These are phyloP conservation scores for Crotalaria pallida DNA, from an alignment of 306 rosid species.

Conservation along the genomic window DNA sequence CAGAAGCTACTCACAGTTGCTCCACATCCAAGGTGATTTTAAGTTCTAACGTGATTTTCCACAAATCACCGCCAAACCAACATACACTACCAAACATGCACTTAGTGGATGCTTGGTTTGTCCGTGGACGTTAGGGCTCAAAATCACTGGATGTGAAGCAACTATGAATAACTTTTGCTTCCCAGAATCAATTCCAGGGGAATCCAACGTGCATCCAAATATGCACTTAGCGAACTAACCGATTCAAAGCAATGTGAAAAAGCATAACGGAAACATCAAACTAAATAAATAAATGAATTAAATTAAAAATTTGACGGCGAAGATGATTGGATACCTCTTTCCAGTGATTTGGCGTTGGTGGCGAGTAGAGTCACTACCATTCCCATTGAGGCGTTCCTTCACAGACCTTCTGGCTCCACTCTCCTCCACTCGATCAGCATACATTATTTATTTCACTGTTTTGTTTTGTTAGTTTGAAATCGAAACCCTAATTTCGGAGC, in stretches of 20 bases:
- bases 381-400: conserved; percentile 85
- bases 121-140: too few relatives aligned
- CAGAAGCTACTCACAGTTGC: too few relatives aligned
- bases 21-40: too few relatives aligned
- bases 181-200: too few relatives aligned
- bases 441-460: conserved; percentile 29
- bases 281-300: background rate
- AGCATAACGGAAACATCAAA: background rate
- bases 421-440: conserved; percentile 91
- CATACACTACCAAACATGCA: too few relatives aligned
- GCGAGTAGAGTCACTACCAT: conserved; percentile 35
- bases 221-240: background rate
- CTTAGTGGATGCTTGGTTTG: too few relatives aligned
- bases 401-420: conserved; percentile 64
- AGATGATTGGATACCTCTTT: conserved; percentile 91
- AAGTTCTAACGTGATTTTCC: too few relatives aligned
- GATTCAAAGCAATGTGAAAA: background rate
- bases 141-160: too few relatives aligned
- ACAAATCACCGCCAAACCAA: too few relatives aligned
- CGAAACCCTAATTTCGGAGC: conserved; percentile 29
- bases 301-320: too few relatives aligned
- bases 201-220: too few relatives aligned
- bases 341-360: conserved; percentile 59
- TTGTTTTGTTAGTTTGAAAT: conserved; percentile 18
- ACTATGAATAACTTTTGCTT: too few relatives aligned